Conservation (phyloP, 108 stramenopile genomes). For the Skeletonema grethae region DNA sequence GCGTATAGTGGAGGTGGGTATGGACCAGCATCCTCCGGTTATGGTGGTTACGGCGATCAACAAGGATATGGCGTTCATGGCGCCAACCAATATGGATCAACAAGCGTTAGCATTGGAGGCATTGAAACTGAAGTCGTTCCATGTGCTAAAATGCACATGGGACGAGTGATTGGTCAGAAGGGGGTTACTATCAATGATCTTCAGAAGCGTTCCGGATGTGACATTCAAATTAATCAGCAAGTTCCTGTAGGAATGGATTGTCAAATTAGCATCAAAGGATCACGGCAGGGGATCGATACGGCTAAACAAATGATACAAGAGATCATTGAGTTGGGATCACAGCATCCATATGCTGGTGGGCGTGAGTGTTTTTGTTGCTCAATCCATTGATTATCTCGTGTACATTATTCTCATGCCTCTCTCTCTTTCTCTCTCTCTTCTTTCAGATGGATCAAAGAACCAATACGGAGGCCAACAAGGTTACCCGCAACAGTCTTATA, state of each 20-base stretch:
- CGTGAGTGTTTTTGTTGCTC: constrained; percentile 24
- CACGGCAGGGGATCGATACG: constrained; percentile 69
- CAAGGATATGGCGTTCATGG: constrained; percentile 37
- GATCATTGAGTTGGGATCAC: constrained; percentile 85
- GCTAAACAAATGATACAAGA: constrained; percentile 87
- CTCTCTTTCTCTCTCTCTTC: neutral
- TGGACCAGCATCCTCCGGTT: constrained; percentile 19
- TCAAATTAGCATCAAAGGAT: constrained; percentile 80
- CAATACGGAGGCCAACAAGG: constrained; percentile 46
- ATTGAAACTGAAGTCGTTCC: constrained; percentile 66
- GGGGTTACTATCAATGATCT: constrained; percentile 92
- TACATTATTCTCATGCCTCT: constrained; percentile 6
- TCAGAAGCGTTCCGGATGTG: constrained; percentile 81
- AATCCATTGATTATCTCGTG: neutral
- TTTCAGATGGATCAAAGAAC: constrained; percentile 30
- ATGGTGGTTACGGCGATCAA: constrained; percentile 15
- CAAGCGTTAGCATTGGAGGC: constrained; percentile 38
- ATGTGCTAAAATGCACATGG: constrained; percentile 84
- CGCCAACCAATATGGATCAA: constrained; percentile 4
- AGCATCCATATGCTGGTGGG: constrained; percentile 87
- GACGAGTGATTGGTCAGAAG: constrained; percentile 85
- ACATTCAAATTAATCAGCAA: constrained; percentile 94
- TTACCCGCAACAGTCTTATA: constrained; percentile 47
- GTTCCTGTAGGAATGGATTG: constrained; percentile 82
- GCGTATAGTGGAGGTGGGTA: constrained; percentile 15